phyloP scores from a whole-genome alignment of 139 green algal genomes.

The Ettlia oleoabundans region DNA sequence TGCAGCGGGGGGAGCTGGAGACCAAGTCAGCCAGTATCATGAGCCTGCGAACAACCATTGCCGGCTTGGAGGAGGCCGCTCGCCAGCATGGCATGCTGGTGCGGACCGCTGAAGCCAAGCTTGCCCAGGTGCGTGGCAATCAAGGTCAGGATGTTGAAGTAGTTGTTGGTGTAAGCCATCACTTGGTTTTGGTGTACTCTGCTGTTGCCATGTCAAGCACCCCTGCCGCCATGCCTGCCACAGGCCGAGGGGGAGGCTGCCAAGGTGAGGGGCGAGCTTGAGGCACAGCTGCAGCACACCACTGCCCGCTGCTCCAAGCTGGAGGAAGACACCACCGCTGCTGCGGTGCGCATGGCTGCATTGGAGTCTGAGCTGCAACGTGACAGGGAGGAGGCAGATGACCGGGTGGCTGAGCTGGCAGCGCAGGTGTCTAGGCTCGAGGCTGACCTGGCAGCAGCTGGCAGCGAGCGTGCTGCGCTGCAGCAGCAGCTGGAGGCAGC shows the following conservation, averaged over 20 bases:
- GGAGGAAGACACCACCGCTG: conserved; percentile 1
- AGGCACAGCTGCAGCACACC: not conserved
- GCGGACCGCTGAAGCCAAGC: not conserved
- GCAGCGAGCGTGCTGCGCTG: not conserved
- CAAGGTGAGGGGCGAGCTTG: not conserved
- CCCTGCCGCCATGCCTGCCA: too few relatives aligned
- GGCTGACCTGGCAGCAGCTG: not conserved
- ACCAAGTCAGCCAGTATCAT: not conserved
- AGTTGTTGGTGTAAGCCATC: too few relatives aligned
- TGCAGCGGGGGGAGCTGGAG: not conserved
- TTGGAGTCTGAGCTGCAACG: not conserved
- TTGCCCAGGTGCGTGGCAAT: conserved; percentile 19
- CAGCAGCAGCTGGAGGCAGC: conserved; percentile 1
- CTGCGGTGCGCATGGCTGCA: not conserved
- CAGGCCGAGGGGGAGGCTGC: conserved; percentile 13
- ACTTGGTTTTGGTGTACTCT: too few relatives aligned
- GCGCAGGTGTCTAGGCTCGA: not conserved
- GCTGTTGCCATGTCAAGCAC: too few relatives aligned
- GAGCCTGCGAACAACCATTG: conserved; percentile 2
- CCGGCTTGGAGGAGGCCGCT: conserved; percentile 2
- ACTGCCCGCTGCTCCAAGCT: not conserved
- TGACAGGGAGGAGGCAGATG: not conserved
- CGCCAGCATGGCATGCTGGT: not conserved
- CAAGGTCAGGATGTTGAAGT: too few relatives aligned
- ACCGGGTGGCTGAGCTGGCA: not conserved